Evolutionary conservation across 768 basidiomycete species (phyloP).

Genomic region (Pleurotus tuoliensis): DNA sequence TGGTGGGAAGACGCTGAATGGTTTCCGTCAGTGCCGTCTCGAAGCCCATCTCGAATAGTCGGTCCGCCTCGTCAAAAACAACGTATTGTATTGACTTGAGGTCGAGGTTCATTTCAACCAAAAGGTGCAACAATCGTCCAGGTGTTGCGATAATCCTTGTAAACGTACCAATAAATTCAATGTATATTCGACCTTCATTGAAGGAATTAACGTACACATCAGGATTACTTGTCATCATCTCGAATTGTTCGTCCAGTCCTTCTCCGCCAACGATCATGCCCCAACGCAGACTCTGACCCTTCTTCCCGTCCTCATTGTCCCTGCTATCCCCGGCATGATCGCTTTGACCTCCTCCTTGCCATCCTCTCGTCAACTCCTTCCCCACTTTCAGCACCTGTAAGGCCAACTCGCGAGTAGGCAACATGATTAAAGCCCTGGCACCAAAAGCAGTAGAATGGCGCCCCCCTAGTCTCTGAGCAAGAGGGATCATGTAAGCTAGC

Average conservation of each 20-base stretch:
- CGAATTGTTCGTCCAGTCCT: conserved; percentile 92
- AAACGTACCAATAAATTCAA: conserved; percentile 12
- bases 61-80: conserved; percentile 97
- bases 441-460: conserved; percentile 78
- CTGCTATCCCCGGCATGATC: conserved; percentile 75
- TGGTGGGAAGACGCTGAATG: conserved; percentile 78
- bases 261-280: conserved; percentile 95
- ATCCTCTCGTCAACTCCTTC: conserved; percentile 87
- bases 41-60: conserved; percentile 98
- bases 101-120: conserved; percentile 95
- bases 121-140: conserved; percentile 92
- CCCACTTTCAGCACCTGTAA: conserved; percentile 92
- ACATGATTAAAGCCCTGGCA: conserved; percentile 80
- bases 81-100: conserved; percentile 83
- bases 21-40: conserved; percentile 90
- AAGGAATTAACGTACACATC: conserved; percentile 70
- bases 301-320: conserved; percentile 48
- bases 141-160: conserved; percentile 94
- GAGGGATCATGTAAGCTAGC: conserved; percentile 90
- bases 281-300: conserved; percentile 74
- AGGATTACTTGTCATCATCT: conserved; percentile 90
- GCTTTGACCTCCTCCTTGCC: conserved; percentile 49
- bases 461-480: conserved; percentile 82
- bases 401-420: conserved; percentile 92
- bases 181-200: conserved; percentile 7